phyloP scores from a whole-genome alignment of 2,329 filamentous ascomycete genomes.

The Gyromitra esculenta region DNA sequence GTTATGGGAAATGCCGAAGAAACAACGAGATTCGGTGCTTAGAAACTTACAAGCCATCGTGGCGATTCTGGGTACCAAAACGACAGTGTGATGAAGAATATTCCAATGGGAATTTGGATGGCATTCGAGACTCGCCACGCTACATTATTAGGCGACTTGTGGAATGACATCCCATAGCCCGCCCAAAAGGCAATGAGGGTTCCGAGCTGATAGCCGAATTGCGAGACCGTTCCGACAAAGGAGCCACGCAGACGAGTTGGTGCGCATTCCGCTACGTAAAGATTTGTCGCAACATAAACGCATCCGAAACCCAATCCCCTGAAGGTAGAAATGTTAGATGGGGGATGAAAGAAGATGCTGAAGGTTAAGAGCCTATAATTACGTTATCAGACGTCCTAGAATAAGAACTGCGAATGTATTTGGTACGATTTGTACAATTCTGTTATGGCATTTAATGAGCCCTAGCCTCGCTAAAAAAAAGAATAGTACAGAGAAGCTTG shows the following conservation, averaged over 20 bases:
- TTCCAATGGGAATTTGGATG: slow-evolving; percentile 62
- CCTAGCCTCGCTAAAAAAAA: not conserved
- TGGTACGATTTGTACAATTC: slow-evolving; percentile 61
- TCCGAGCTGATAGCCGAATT: slow-evolving; percentile 63
- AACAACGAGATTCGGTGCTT: not conserved
- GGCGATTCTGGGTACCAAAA: slow-evolving; percentile 62
- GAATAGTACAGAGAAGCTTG: not conserved
- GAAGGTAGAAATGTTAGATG: not conserved
- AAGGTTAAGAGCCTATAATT: not conserved
- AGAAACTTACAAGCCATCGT: slow-evolving; percentile 56
- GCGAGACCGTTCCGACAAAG: slow-evolving; percentile 62
- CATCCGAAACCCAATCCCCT: slow-evolving; percentile 62
- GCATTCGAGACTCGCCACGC: slow-evolving; percentile 63
- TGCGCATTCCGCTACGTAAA: slow-evolving; percentile 63
- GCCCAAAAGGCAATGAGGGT: slow-evolving; percentile 63
- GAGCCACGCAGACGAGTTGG: slow-evolving; percentile 61
- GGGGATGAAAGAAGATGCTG: not conserved
- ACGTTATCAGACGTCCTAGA: slow-evolving; percentile 61
- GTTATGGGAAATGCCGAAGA: not conserved
- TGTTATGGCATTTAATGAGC: slow-evolving; percentile 36
- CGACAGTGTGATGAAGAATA: slow-evolving; percentile 60
- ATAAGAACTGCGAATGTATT: slow-evolving; percentile 62
- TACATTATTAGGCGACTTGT: slow-evolving; percentile 62
- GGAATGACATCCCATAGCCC: slow-evolving; percentile 63
- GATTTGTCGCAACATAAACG: slow-evolving; percentile 62